Evolutionary conservation across 345 rosid species (phyloP).

Genomic region (Rhizophora mangle): DNA sequence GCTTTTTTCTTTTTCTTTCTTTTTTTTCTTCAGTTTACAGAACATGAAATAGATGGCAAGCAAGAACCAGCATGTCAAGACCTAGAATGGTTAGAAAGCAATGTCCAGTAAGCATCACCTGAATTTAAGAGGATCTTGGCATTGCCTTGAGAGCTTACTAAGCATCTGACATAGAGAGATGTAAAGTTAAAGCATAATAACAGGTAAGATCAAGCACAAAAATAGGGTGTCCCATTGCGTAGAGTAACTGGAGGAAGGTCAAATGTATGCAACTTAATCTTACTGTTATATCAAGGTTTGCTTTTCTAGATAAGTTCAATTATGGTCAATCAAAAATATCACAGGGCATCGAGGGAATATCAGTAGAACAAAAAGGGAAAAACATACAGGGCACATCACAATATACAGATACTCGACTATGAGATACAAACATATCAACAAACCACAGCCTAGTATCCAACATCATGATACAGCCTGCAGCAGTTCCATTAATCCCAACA

Average conservation of each 20-base stretch:
- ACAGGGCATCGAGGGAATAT: neutral
- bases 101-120: neutral
- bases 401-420: neutral
- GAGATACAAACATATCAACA: neutral
- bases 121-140: conserved; percentile 1
- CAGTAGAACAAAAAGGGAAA: too few relatives aligned
- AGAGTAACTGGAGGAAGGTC: too few relatives aligned
- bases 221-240: too few relatives aligned
- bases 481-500: too few relatives aligned
- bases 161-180: conserved; percentile 3
- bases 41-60: neutral
- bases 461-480: too few relatives aligned
- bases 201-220: too few relatives aligned
- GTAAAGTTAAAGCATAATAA: neutral
- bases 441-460: too few relatives aligned
- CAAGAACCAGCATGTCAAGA: neutral
- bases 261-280: too few relatives aligned
- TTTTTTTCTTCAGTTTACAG: too few relatives aligned
- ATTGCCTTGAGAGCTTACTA: neutral
- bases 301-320: neutral
- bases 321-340: neutral
- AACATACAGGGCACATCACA: neutral
- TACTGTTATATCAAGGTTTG: too few relatives aligned
- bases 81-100: neutral
- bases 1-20: too few relatives aligned